Percentiles rank a stretch among this genome's conserved stretches.
Conservation (phyloP, 192 early-diverging fungal species). For the Entrophospora sp. region DNA sequence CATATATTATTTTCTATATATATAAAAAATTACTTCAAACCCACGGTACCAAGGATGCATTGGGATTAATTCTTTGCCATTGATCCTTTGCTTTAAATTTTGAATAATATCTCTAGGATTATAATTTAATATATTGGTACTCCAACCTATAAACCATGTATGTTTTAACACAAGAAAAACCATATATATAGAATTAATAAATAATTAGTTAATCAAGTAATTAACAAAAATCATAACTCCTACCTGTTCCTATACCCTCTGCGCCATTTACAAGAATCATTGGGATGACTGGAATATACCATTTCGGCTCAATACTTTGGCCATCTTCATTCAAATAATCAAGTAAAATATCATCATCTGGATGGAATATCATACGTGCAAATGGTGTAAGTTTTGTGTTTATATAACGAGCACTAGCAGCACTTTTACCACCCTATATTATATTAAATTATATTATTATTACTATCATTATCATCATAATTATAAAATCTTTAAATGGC, state of each 20-base stretch:
- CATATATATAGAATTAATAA: too few relatives aligned
- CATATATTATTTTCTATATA: too few relatives aligned
- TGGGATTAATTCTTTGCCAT: slow-evolving; percentile 51
- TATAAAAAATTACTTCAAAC: too few relatives aligned
- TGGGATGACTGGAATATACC: slow-evolving; percentile 86
- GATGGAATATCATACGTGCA: slow-evolving; percentile 69
- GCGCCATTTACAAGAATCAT: slow-evolving; percentile 92
- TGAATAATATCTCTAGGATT: slow-evolving; percentile 84
- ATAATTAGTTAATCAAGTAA: too few relatives aligned
- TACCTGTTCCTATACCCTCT: slow-evolving; percentile 93
- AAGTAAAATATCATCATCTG: slow-evolving; percentile 75
- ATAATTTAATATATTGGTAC: slow-evolving; percentile 71
- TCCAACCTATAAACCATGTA: too few relatives aligned
- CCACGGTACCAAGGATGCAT: slow-evolving; percentile 96
- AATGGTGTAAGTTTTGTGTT: slow-evolving; percentile 68
- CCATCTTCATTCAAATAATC: slow-evolving; percentile 84
- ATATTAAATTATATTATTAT: too few relatives aligned
- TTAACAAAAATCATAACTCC: too few relatives aligned
- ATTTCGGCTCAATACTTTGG: slow-evolving; percentile 86
- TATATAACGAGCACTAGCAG: slow-evolving; percentile 97
- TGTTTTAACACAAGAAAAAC: too few relatives aligned
- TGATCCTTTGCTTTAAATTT: slow-evolving; percentile 75
- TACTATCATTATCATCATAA: too few relatives aligned
- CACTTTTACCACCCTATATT: slow-evolving; percentile 93
- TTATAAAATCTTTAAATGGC: too few relatives aligned